phyloP scores from a whole-genome alignment of 345 rosid genomes.

The Nephelium lappaceum region DNA sequence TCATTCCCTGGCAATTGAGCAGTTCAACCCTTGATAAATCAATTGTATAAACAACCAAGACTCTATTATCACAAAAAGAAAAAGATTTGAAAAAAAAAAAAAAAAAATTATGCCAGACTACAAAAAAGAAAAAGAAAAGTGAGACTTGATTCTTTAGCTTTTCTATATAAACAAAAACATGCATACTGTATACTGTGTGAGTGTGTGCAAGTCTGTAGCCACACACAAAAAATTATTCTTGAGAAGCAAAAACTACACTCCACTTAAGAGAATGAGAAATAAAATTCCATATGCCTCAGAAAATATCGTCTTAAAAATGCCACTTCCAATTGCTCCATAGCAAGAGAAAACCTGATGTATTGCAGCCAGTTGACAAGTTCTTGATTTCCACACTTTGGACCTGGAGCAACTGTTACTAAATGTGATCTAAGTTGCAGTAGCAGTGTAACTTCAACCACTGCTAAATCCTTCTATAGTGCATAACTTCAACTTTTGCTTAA shows the following conservation, averaged over 20 bases:
- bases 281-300: background rate
- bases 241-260: background rate
- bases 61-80: background rate
- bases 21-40: background rate
- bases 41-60: background rate
- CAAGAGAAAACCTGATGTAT: background rate
- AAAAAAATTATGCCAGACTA: background rate
- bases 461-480: background rate
- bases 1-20: slow-evolving; percentile 64
- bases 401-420: background rate
- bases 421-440: slow-evolving; percentile 10
- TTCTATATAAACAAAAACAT: background rate
- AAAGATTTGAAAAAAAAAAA: background rate
- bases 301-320: background rate
- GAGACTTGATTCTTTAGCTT: background rate
- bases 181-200: background rate
- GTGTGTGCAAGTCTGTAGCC: background rate
- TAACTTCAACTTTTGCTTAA: background rate
- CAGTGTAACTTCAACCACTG: background rate
- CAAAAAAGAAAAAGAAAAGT: background rate
- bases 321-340: slow-evolving; percentile 4
- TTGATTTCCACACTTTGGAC: background rate
- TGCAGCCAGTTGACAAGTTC: background rate
- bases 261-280: background rate
- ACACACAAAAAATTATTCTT: background rate